Conservation (phyloP, 2,329 filamentous ascomycete genomes). For the Colletotrichum sp. region DNA sequence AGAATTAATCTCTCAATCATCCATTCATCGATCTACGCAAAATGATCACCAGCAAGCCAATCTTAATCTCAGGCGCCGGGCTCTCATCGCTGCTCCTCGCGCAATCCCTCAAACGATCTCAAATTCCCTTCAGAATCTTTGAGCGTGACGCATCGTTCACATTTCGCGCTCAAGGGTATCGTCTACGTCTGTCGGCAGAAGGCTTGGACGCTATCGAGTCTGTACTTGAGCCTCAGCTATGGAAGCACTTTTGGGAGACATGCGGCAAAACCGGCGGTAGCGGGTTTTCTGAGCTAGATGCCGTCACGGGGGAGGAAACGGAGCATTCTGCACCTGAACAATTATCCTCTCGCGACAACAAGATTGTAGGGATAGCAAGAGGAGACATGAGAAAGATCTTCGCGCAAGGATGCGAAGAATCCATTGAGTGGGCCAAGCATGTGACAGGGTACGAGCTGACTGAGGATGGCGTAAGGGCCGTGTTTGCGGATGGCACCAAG, state of each 20-base stretch:
- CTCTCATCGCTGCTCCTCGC: background rate
- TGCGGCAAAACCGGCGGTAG: background rate
- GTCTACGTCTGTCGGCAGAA: background rate
- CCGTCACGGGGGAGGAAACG: background rate
- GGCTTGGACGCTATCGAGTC: background rate
- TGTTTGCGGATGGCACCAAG: slow-evolving; percentile 67
- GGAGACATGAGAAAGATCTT: slow-evolving; percentile 69
- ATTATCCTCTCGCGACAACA: slow-evolving; percentile 59
- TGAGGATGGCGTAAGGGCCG: slow-evolving; percentile 54
- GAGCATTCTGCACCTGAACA: slow-evolving; percentile 33
- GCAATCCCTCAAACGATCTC: background rate
- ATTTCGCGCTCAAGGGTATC: background rate
- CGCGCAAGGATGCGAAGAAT: slow-evolving; percentile 58
- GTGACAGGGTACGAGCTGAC: slow-evolving; percentile 66
- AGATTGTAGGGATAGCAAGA: slow-evolving; percentile 65
- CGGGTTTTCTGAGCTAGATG: slow-evolving; percentile 31
- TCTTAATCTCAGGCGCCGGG: background rate
- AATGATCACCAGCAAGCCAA: background rate
- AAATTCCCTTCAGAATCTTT: background rate
- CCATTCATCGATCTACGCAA: background rate
- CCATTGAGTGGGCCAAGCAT: slow-evolving; percentile 59
- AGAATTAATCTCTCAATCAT: background rate
- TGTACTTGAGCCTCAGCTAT: background rate
- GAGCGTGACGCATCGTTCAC: background rate
- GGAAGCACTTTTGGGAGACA: background rate